Evolutionary conservation across 805 yeast genomes (phyloP).

Genomic region (Kodamaea hsintzibuensis): DNA sequence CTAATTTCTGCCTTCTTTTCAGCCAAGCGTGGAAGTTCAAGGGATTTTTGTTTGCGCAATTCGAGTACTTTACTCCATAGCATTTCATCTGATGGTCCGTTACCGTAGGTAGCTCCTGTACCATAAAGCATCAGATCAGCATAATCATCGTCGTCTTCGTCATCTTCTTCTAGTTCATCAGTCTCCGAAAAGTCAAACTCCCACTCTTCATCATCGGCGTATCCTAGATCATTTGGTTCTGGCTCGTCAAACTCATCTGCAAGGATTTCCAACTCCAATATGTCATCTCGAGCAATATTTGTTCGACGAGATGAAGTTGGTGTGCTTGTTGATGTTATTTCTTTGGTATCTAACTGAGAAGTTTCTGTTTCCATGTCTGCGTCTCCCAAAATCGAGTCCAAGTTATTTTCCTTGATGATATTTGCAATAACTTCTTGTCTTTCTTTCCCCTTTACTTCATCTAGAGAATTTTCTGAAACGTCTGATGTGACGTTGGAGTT

Average conservation of each 20-base stretch:
- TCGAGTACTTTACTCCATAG: conserved; percentile 44
- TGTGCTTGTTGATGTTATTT: conserved; percentile 10
- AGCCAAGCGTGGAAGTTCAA: not conserved
- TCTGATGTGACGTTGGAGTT: conserved; percentile 6
- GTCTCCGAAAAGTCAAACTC: conserved; percentile 30
- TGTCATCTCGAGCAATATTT: conserved; percentile 45
- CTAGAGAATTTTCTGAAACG: conserved; percentile 11
- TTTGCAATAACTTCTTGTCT: conserved; percentile 14
- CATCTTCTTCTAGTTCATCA: conserved; percentile 16
- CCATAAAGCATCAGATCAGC: conserved; percentile 34
- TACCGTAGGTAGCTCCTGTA: conserved; percentile 13
- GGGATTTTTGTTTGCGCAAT: conserved; percentile 16
- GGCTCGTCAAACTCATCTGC: conserved; percentile 47
- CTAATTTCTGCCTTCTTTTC: conserved; percentile 12
- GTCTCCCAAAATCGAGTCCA: conserved; percentile 3
- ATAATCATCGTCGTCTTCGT: conserved; percentile 26
- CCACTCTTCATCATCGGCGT: conserved; percentile 38
- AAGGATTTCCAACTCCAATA: conserved; percentile 53
- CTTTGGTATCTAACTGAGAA: not conserved
- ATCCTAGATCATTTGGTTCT: conserved; percentile 18
- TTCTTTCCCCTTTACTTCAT: conserved; percentile 9
- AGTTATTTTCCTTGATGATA: conserved; percentile 17
- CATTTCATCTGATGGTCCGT: conserved; percentile 18
- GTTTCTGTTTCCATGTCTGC: not conserved
- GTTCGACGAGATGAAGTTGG: conserved; percentile 11